A percentile compares a stretch with the other conserved stretches of the same genome.
Conservation (phyloP, 768 basidiomycete genomes). For the Phanerochaete sordida region DNA sequence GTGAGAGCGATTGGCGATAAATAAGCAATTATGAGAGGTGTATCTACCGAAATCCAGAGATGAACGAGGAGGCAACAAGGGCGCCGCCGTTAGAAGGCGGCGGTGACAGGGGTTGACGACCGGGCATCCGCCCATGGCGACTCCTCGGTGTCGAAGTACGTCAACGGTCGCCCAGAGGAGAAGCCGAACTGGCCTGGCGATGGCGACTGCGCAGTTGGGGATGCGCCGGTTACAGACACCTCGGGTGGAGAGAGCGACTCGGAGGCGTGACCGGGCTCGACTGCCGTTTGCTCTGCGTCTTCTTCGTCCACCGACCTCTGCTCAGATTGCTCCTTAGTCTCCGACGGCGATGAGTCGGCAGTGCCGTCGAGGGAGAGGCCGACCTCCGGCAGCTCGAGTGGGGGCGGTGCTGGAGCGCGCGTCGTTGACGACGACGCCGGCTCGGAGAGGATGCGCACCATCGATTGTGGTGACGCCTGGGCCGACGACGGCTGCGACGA, state of each 20-base stretch:
- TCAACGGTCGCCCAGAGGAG: conserved; percentile 13
- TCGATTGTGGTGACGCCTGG: conserved; percentile 16
- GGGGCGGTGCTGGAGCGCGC: conserved; percentile 6
- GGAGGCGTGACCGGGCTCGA: background rate
- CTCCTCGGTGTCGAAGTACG: conserved; percentile 23
- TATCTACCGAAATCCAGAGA: background rate
- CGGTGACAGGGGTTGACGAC: conserved; percentile 14
- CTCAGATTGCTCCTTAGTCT: background rate
- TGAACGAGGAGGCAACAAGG: background rate
- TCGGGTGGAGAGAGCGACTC: background rate
- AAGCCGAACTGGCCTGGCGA: conserved; percentile 20
- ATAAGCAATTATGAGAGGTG: background rate
- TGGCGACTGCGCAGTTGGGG: conserved; percentile 13
- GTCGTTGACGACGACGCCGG: background rate
- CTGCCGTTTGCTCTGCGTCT: background rate
- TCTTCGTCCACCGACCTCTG: background rate
- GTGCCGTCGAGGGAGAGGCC: background rate
- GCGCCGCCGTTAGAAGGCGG: conserved; percentile 5
- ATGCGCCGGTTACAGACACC: background rate
- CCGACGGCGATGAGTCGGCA: background rate
- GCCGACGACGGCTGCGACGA: conserved; percentile 21
- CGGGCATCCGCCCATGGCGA: conserved; percentile 27
- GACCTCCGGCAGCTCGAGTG: conserved; percentile 7
- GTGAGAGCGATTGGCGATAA: background rate
- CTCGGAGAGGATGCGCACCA: background rate